Evolutionary conservation across 176 grass and related monocot species (phyloP).

Genomic region (Carex pumila): DNA sequence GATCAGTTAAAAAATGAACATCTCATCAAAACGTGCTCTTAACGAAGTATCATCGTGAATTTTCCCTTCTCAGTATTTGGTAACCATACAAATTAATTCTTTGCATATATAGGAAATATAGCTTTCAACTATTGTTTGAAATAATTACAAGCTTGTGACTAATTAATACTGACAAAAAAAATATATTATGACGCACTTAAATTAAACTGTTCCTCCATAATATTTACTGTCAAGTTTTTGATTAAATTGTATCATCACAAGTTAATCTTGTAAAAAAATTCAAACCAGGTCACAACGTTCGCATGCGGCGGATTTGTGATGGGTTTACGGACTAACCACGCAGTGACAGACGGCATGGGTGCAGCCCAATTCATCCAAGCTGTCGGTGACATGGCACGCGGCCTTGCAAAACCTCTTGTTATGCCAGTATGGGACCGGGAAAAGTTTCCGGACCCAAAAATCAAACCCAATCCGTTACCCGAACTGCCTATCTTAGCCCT

Average conservation of each 20-base stretch:
- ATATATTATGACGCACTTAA: not conserved
- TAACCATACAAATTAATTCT: not conserved
- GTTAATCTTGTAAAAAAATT: not conserved
- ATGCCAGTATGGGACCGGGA: slow-evolving; percentile 68
- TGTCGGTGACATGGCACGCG: slow-evolving; percentile 71
- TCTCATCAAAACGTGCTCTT: not conserved
- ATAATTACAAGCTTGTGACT: not conserved
- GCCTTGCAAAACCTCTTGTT: slow-evolving; percentile 48
- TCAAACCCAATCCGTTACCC: slow-evolving; percentile 71
- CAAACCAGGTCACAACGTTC: slow-evolving; percentile 64
- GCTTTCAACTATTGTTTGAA: not conserved
- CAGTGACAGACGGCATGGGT: slow-evolving; percentile 72
- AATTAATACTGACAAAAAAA: not conserved
- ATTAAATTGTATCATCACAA: not conserved
- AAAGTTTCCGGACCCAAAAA: slow-evolving; percentile 52
- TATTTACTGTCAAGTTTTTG: not conserved
- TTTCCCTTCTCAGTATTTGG: not conserved
- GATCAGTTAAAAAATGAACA: not conserved
- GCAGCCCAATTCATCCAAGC: slow-evolving; percentile 84
- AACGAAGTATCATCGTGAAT: not conserved
- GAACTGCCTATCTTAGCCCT: slow-evolving; percentile 59
- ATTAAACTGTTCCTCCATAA: not conserved
- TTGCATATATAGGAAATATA: not conserved
- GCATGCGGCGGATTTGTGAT: slow-evolving; percentile 85
- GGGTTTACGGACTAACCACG: slow-evolving; percentile 84